A percentile compares a stretch with the other conserved stretches of the same genome.
Evolutionary conservation across 345 rosid species (phyloP).

Genomic region (Heritiera littoralis): DNA sequence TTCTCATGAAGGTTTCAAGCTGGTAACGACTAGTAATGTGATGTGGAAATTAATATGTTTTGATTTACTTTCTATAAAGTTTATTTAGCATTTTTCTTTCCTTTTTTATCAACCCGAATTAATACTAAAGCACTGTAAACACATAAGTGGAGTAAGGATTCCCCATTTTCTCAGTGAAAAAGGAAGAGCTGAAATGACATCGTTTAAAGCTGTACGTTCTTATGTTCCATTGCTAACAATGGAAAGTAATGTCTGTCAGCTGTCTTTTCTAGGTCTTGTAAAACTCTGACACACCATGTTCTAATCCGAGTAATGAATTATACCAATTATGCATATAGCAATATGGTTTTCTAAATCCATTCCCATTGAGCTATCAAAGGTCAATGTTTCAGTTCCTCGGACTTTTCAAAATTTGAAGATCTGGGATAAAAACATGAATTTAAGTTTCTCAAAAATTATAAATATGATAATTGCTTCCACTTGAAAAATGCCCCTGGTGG

Average conservation of each 20-base stretch:
- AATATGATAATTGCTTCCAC: background rate
- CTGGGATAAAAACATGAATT: background rate
- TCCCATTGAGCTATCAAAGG: background rate
- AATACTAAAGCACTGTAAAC: background rate
- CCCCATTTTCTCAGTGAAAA: background rate
- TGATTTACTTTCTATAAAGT: background rate
- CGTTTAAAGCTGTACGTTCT: background rate
- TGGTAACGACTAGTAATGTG: slow-evolving; percentile 38
- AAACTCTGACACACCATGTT: too few relatives aligned
- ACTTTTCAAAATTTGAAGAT: background rate
- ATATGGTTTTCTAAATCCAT: background rate
- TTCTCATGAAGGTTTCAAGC: slow-evolving; percentile 44
- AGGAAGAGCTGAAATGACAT: background rate
- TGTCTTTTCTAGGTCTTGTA: background rate
- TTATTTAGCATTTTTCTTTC: background rate
- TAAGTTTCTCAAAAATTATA: background rate
- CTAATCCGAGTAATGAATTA: background rate
- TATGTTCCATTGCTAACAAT: background rate
- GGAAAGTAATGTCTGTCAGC: background rate
- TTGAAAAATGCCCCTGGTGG: background rate
- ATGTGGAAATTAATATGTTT: background rate
- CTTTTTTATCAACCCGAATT: background rate
- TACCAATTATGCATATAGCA: background rate
- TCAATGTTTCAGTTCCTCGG: background rate
- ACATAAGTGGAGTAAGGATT: background rate